phyloP scores from a whole-genome alignment of 129 eudicot genomes.

The Glebionis coronaria region DNA sequence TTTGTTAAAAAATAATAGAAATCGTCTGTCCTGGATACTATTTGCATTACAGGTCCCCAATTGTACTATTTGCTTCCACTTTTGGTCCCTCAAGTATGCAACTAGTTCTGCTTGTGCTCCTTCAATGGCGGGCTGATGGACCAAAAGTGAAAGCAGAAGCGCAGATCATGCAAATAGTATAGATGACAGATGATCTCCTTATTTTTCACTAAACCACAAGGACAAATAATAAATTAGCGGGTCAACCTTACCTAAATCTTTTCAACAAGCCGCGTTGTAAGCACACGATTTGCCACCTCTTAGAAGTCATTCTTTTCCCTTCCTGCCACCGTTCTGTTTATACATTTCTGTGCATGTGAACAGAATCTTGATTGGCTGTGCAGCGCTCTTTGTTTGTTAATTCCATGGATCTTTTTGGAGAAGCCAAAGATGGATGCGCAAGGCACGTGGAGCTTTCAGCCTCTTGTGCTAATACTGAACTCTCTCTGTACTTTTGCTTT shows the following conservation, averaged over 20 bases:
- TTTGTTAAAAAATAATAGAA: background rate
- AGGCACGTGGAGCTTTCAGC: constrained; percentile 73
- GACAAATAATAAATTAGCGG: background rate
- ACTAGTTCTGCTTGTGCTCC: too few species aligned
- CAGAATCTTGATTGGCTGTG: constrained; percentile 34
- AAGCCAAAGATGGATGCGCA: constrained; percentile 86
- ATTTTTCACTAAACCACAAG: too few species aligned
- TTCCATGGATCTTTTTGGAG: constrained; percentile 93
- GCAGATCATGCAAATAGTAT: too few species aligned
- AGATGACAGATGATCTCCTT: too few species aligned
- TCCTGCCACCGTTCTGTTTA: constrained; percentile 15
- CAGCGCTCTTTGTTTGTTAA: constrained; percentile 87
- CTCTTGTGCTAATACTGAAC: constrained; percentile 64
- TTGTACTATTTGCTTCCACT: too few species aligned
- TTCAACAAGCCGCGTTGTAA: background rate
- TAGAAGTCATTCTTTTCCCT: background rate
- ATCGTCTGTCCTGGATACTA: too few species aligned
- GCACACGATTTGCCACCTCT: constrained; percentile 1
- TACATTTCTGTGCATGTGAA: constrained; percentile 26
- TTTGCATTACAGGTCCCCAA: too few species aligned
- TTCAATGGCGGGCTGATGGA: too few species aligned
- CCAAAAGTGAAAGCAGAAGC: too few species aligned
- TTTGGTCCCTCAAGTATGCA: too few species aligned
- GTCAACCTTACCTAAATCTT: background rate
- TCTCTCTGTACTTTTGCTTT: constrained; percentile 93